Base-by-base conservation (phyloP, 306 rosid species). In the Morella rubra region DNA sequence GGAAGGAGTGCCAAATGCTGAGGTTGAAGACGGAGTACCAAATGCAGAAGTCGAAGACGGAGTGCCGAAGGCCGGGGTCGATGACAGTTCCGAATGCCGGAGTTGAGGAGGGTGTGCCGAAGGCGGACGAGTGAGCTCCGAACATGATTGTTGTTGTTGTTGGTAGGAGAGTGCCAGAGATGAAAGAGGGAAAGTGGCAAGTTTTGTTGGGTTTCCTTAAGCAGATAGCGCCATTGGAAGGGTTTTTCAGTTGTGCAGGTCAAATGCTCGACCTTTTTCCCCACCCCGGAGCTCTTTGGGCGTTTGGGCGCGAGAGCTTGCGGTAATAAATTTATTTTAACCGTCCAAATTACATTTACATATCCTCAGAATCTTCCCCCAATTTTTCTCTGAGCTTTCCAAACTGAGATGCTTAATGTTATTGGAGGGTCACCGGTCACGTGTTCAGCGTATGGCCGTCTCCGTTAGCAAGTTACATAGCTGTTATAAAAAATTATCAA, bases 91-190 rank as follows among this genome's bases (percentile, higher is more conserved):
- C 82, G 44, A 79, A 84, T 2, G 66, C 82, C 0, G 79, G 75
- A 1, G 75, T 80, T 1, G 78, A 66, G 8, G 78, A 79, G 2
- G 75, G 59, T 2, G 75, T 32, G 24, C 58, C 74, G 60, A 70
- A 70, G 44, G 74, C 74, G 37, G 85, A 73, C 0, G 85, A 19
- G 45, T 87, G 91, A 72, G 87, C 74, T 40, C 95, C 90, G 51
- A 93, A 93, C 78, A 89, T 32, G 37, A 32, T 32, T 32, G 37
- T 89, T 74, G 72, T 84, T 40, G 54, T 1, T 45, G 78, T 53
- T 44, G 47, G 5, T 64, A 46, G n/a, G 4, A 3, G 32, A 22
- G 6, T 7, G 51, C 37, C 37, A 32, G 37, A 32, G 37, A 32
- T 32, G 1, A 44, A 56, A 50, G 60, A 67, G 7, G 3, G 53